Conservation (phyloP, 1,139 yeast genomes). For the Blastobotrys illinoisensis region DNA sequence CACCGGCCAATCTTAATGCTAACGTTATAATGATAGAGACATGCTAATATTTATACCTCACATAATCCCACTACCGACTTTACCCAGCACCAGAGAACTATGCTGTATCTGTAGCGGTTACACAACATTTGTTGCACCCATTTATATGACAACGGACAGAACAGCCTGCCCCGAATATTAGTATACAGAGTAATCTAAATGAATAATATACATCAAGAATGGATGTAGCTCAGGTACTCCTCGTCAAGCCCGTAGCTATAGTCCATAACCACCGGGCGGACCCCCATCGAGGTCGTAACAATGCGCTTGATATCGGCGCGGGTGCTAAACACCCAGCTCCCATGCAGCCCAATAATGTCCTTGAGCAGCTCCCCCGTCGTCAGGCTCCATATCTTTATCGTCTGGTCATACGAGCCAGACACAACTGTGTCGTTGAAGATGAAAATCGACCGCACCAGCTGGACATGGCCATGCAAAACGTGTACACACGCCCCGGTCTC, state of each 20-base stretch:
- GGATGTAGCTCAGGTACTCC: conserved; percentile 21
- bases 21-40: neutral
- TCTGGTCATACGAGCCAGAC: conserved; percentile 36
- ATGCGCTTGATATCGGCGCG: conserved; percentile 29
- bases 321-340: conserved; percentile 35
- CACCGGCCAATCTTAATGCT: neutral
- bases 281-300: conserved; percentile 32
- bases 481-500: conserved; percentile 27
- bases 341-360: conserved; percentile 30
- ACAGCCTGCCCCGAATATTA: neutral
- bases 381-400: conserved; percentile 35
- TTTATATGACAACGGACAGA: no score
- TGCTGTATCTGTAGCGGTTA: no score
- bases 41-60: neutral
- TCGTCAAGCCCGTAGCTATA: conserved; percentile 28
- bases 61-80: no score
- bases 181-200: neutral
- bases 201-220: conserved; percentile 4
- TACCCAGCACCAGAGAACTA: no score
- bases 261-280: conserved; percentile 32
- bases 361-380: conserved; percentile 25
- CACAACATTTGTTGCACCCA: no score
- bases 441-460: conserved; percentile 31
- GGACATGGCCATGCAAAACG: conserved; percentile 29
- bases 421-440: conserved; percentile 26